These are phyloP conservation scores for Erodium texanum DNA, from an alignment of 441 rosid genomes.

Conservation along the genomic window DNA sequence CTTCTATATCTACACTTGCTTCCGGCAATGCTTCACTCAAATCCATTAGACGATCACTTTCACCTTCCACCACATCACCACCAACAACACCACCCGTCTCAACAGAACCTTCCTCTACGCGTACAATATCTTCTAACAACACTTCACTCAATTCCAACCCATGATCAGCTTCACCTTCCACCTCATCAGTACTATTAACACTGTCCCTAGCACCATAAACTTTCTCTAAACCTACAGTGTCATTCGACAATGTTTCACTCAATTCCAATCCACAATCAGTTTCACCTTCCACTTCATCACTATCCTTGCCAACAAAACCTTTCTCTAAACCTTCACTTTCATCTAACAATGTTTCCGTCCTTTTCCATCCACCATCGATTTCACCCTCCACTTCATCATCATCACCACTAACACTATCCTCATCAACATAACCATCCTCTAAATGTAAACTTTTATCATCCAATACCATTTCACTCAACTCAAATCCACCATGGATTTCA, in stretches of 20 bases:
- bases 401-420: conserved; percentile 14
- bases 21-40: too few species aligned
- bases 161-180: not conserved
- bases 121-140: not conserved
- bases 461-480: conserved; percentile 5
- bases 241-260: not conserved
- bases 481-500: not conserved
- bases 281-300: too few species aligned
- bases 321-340: not conserved
- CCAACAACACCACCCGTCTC: not conserved
- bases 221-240: not conserved
- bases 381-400: not conserved
- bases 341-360: not conserved
- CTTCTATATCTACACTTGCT: too few species aligned
- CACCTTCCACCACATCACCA: too few species aligned
- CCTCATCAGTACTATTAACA: not conserved
- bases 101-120: conserved; percentile 16
- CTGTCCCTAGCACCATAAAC: not conserved
- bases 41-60: too few species aligned
- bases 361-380: not conserved
- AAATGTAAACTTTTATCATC: too few species aligned
- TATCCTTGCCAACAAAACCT: conserved; percentile 14
- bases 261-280: not conserved
- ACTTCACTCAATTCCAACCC: not conserved
- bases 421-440: too few species aligned